Evolutionary conservation across 768 basidiomycete species (phyloP).

Genomic region (Scleroderma bovista): DNA sequence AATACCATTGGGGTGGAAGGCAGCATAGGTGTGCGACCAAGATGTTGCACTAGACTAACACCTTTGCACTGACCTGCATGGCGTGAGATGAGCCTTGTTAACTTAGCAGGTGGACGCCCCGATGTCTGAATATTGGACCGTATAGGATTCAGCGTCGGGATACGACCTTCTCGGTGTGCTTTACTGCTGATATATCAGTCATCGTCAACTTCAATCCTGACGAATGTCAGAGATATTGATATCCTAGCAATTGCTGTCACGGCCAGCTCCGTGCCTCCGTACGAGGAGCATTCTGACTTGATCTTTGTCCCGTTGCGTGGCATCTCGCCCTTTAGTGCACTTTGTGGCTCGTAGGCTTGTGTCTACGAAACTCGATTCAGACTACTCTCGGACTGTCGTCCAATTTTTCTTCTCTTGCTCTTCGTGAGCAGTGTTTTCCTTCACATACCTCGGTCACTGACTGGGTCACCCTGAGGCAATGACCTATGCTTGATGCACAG

Average conservation of each 20-base stretch:
- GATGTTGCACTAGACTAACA: no score
- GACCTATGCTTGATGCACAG: no score
- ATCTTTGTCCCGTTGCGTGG: not conserved
- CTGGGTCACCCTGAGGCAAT: no score
- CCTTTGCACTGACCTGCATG: not conserved
- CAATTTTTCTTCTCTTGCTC: constrained; percentile 1
- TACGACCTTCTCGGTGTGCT: no score
- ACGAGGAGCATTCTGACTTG: constrained; percentile 1
- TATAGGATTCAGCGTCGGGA: no score
- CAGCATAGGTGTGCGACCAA: not conserved
- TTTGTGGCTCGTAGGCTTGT: constrained; percentile 19
- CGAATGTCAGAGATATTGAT: not conserved
- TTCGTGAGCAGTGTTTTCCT: constrained; percentile 9
- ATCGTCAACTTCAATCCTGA: not conserved
- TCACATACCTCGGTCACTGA: no score
- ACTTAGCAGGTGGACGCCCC: not conserved
- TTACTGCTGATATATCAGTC: not conserved
- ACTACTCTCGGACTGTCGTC: not conserved
- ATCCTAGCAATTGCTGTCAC: not conserved
- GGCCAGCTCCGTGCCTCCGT: constrained; percentile 10
- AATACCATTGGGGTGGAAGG: not conserved
- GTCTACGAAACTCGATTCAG: constrained; percentile 4
- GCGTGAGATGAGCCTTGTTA: not conserved
- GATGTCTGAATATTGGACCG: not conserved
- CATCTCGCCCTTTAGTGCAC: constrained; percentile 21